These are phyloP conservation scores for Podila verticillata DNA, from an alignment of 192 early-diverging fungal genomes.

Conservation along the genomic window DNA sequence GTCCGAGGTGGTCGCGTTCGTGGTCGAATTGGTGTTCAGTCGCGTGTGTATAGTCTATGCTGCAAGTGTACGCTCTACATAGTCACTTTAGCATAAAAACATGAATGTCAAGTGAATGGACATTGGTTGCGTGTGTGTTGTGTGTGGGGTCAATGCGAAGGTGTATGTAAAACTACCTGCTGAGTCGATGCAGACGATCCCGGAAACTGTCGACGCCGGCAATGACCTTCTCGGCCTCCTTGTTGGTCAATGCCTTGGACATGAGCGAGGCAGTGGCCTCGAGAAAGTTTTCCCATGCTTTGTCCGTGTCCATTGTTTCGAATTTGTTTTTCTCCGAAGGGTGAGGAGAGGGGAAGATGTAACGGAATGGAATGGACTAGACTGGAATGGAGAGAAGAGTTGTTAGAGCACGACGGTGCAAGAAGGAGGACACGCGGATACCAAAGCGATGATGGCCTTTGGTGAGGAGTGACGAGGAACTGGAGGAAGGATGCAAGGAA, in stretches of 20 bases:
- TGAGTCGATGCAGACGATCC: conserved; percentile 71
- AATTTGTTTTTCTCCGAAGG: conserved; percentile 2
- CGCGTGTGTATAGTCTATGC: too few relatives aligned
- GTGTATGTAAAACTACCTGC: conserved; percentile 61
- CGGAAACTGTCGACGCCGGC: conserved; percentile 68
- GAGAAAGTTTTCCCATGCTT: conserved; percentile 66
- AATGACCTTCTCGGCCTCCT: conserved; percentile 71
- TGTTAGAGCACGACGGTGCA: neutral
- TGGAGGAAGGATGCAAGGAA: neutral
- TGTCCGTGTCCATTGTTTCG: conserved; percentile 13
- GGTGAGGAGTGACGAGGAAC: neutral
- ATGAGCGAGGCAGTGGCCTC: conserved; percentile 69
- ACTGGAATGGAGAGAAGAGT: neutral
- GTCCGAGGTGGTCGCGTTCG: too few relatives aligned
- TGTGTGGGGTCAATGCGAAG: neutral
- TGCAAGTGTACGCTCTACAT: too few relatives aligned
- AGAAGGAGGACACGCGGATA: neutral
- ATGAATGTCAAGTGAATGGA: neutral
- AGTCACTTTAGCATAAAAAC: too few relatives aligned
- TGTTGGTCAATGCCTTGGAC: conserved; percentile 70
- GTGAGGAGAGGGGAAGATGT: neutral
- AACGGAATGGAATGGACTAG: neutral
- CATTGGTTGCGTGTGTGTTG: neutral
- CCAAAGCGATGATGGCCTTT: neutral
- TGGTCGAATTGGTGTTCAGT: too few relatives aligned